Evolutionary conservation across 768 basidiomycete species (phyloP), one percentile per base, ranked within the genome.

Genomic region (Fomitopsis serialis): DNA sequence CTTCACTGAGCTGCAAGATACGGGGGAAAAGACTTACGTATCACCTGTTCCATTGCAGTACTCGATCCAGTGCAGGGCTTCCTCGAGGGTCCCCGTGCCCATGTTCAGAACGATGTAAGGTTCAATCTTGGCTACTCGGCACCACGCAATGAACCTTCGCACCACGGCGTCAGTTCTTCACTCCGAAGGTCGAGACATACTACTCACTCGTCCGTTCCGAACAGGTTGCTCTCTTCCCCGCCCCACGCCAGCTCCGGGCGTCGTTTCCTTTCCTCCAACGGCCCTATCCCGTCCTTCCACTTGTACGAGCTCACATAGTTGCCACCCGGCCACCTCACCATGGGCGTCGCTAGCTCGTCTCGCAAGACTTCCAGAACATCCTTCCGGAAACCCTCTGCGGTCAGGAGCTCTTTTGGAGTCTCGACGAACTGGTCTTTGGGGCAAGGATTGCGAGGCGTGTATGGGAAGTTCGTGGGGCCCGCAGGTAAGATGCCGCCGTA

Each of bases 101-200:
- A 84, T 82, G 63, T 83, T 83, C 25, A 82, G 60, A 57, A 80
- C 79, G 45, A 84, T 75, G 61, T 75, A 83, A 1, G 82, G 83
- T 62, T 84, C 81, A 11, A 75, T 74, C 6, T 73, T 75, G 1
- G 78, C 66, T 13, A 66, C 71, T 11, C 74, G 70, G 56, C 78
- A 81, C 73, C 80, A 85, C 50, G 73, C 66, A 43, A 83, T 78
- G 61, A 83, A 83, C 60, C 78, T 77, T 70, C 66, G 25, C 45
- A 21, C 46, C 13, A 34, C 22, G 15, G 50, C 43, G 50, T 27
- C 12, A 19, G 9, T 37, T n/a, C 42, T 32, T 19, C 29, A 7
- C 3, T 10, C 24, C 36, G 35, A 50, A n/a, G 9, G 11, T 5
- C 29, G 11, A 5, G 6, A 3, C 21, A 12, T 2, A 21, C 15